Conservation (phyloP, 257 asterid genomes). For the Gentiana straminea region DNA sequence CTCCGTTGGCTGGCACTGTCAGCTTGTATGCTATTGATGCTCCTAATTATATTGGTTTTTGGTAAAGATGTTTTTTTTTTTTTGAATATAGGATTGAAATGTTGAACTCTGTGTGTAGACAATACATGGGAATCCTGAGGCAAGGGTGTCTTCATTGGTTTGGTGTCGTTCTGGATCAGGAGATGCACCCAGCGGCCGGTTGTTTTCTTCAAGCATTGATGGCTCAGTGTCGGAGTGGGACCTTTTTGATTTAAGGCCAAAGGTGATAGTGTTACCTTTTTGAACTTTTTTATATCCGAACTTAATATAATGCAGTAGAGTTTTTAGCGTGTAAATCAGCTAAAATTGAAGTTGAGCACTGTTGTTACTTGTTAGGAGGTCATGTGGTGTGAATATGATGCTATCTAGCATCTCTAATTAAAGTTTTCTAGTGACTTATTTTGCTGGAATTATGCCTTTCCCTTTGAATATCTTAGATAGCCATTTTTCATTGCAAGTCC, state of each 20-base stretch:
- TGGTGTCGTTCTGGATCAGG: slow-evolving; percentile 75
- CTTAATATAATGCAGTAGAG: too few relatives aligned
- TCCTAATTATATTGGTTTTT: neutral
- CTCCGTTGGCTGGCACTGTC: slow-evolving; percentile 99
- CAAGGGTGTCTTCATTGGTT: slow-evolving; percentile 74
- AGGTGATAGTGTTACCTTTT: slow-evolving; percentile 27
- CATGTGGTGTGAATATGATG: too few relatives aligned
- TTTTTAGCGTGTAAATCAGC: too few relatives aligned
- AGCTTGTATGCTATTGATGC: slow-evolving; percentile 44
- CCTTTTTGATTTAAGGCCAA: slow-evolving; percentile 59
- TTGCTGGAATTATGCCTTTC: too few relatives aligned
- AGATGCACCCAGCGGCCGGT: slow-evolving; percentile 38
- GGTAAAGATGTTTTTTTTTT: neutral
- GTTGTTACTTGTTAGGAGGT: too few relatives aligned
- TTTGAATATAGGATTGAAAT: slow-evolving; percentile 6
- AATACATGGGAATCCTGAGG: slow-evolving; percentile 75
- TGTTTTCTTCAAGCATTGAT: slow-evolving; percentile 79
- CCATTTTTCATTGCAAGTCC: too few relatives aligned
- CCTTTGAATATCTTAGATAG: too few relatives aligned
- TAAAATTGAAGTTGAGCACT: too few relatives aligned
- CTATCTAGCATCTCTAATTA: too few relatives aligned
- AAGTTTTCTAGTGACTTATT: too few relatives aligned
- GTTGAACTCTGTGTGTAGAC: slow-evolving; percentile 31
- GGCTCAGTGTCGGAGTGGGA: slow-evolving; percentile 94
- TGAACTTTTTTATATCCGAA: neutral